phyloP scores from a whole-genome alignment of 257 asterid species.

The Striga asiatica region DNA sequence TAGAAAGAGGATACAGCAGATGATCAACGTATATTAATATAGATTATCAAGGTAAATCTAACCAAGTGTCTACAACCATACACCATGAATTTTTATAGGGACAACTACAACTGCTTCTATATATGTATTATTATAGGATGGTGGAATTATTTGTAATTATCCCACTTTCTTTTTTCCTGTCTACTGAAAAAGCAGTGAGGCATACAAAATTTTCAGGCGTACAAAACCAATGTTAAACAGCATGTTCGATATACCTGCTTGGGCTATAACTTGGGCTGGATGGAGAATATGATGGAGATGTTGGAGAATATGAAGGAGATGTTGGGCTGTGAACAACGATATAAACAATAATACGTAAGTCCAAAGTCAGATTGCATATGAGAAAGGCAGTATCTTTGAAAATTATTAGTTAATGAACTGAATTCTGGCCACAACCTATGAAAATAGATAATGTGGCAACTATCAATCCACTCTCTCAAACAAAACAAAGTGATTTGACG shows the following conservation, averaged over 20 bases:
- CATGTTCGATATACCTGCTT: conserved; percentile 54
- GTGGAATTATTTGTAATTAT: too few species aligned
- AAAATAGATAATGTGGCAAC: not conserved
- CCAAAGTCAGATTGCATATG: not conserved
- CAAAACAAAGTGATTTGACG: not conserved
- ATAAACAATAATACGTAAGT: conserved; percentile 10
- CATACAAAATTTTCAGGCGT: not conserved
- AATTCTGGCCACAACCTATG: too few species aligned
- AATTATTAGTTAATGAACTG: too few species aligned
- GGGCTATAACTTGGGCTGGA: conserved; percentile 95
- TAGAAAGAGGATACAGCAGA: not conserved
- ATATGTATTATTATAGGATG: too few species aligned
- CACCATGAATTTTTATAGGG: too few species aligned
- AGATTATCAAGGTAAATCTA: not conserved
- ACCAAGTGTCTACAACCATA: not conserved
- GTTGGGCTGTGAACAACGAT: conserved; percentile 72
- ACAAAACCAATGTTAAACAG: not conserved
- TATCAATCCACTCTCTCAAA: not conserved
- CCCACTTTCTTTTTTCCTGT: not conserved
- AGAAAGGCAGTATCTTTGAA: too few species aligned
- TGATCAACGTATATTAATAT: not conserved
- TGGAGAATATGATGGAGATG: conserved; percentile 90
- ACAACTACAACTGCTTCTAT: too few species aligned
- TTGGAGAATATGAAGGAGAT: conserved; percentile 88
- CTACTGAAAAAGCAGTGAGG: not conserved